A percentile compares a stretch with the other conserved stretches of the same genome.
These are phyloP conservation scores for Scytalidium sp. DNA, from an alignment of 2,329 filamentous ascomycete genomes.

Conservation along the genomic window DNA sequence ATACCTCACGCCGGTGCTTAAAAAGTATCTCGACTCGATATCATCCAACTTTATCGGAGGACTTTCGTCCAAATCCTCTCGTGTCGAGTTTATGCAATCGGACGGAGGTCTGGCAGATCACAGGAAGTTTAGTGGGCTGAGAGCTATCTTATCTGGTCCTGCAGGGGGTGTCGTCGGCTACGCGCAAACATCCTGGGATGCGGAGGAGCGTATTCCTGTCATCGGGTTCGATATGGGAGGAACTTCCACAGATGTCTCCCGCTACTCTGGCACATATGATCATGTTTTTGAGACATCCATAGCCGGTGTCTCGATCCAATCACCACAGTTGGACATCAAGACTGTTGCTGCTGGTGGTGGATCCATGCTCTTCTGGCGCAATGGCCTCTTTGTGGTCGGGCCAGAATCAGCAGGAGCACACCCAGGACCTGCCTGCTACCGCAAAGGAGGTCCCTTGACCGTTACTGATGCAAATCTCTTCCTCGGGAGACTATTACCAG, in stretches of 20 bases:
- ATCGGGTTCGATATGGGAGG: conserved; percentile 69
- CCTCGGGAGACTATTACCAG: conserved; percentile 75
- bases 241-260: conserved; percentile 65
- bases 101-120: conserved; percentile 38
- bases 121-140: conserved; percentile 56
- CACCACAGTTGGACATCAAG: conserved; percentile 75
- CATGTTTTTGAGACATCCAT: conserved; percentile 75
- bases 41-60: conserved; percentile 61
- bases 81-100: conserved; percentile 66
- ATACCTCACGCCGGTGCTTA: conserved; percentile 67
- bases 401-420: conserved; percentile 67
- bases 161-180: conserved; percentile 67
- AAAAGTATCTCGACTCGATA: conserved; percentile 65
- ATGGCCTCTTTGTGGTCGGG: conserved; percentile 67
- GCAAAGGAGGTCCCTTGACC: conserved; percentile 80
- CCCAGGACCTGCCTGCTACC: conserved; percentile 82
- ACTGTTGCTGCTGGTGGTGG: conserved; percentile 43
- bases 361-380: conserved; percentile 58
- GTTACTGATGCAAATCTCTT: conserved; percentile 88
- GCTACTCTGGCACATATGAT: conserved; percentile 63
- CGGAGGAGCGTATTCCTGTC: conserved; percentile 58
- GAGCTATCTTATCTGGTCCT: conserved; percentile 62
- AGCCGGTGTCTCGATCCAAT: conserved; percentile 72
- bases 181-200: conserved; percentile 60
- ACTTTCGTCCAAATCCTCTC: conserved; percentile 53